Conservation (phyloP, 2,329 filamentous ascomycete species). For the Cercospora citrullina region DNA sequence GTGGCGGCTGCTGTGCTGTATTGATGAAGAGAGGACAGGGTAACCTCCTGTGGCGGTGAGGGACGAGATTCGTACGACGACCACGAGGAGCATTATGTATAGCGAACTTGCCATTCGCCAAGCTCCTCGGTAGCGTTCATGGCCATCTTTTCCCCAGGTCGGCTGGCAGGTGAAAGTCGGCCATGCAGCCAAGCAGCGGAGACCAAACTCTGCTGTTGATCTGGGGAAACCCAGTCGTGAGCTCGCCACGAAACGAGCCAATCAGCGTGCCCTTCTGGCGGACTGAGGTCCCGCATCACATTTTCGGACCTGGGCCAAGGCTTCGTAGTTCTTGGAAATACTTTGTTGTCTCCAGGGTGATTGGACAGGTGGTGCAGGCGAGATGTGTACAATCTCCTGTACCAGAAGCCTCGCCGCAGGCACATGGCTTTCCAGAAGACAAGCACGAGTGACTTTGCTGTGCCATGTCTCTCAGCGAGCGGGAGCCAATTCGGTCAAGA, state of each 20-base stretch:
- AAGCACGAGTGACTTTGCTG: neutral
- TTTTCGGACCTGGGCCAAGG: neutral
- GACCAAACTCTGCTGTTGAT: neutral
- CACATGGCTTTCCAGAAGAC: neutral
- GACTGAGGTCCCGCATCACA: slow-evolving; percentile 5
- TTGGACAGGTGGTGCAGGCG: neutral
- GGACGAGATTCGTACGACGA: neutral
- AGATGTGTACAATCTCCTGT: neutral
- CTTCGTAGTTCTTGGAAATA: neutral
- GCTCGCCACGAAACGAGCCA: neutral
- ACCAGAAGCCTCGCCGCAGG: neutral
- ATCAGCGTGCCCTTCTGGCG: neutral
- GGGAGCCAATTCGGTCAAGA: neutral
- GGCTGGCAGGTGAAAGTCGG: neutral
- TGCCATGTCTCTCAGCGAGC: neutral
- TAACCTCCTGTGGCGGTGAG: neutral
- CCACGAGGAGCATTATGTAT: neutral
- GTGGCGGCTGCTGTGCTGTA: neutral
- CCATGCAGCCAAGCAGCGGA: slow-evolving; percentile 10
- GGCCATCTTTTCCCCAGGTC: neutral
- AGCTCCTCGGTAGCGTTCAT: slow-evolving; percentile 15
- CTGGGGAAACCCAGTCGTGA: neutral
- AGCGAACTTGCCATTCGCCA: slow-evolving; percentile 1
- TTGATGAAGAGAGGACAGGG: neutral
- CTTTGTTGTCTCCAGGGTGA: neutral